phyloP scores from a whole-genome alignment of 2,329 filamentous ascomycete genomes.

The Chaetomium sp. region DNA sequence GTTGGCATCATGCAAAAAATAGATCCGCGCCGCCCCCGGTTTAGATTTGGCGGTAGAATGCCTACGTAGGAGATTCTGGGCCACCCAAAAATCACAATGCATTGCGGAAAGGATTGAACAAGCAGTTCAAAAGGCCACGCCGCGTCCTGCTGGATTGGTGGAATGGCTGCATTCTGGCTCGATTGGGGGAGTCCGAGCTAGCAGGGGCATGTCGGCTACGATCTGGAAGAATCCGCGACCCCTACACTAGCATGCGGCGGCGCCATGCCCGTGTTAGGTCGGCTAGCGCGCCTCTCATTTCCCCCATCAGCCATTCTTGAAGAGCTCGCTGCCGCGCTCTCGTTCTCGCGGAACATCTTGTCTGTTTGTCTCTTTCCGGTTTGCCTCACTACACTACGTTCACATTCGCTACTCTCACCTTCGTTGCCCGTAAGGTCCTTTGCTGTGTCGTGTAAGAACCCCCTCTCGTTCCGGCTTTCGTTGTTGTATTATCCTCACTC shows the following conservation, averaged over 20 bases:
- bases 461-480: constrained; percentile 1
- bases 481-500: no score
- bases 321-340: not conserved
- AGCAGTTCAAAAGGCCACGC: not conserved
- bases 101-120: no score
- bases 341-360: no score
- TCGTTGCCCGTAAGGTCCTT: constrained; percentile 6
- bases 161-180: no score
- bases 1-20: not conserved
- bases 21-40: not conserved
- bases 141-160: not conserved
- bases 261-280: constrained; percentile 3
- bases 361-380: no score
- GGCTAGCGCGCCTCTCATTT: constrained; percentile 10
- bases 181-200: constrained; percentile 3
- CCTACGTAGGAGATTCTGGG: no score
- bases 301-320: constrained; percentile 3
- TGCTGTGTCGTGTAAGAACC: constrained; percentile 15
- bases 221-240: constrained; percentile 6
- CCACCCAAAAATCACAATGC: not conserved
- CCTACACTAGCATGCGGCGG: not conserved
- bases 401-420: not conserved
- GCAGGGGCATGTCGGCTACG: not conserved
- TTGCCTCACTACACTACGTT: no score
- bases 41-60: no score